These are phyloP conservation scores for Pyrrhoderma noxium DNA, from an alignment of 1,284 basidiomycete genomes.

Conservation along the genomic window DNA sequence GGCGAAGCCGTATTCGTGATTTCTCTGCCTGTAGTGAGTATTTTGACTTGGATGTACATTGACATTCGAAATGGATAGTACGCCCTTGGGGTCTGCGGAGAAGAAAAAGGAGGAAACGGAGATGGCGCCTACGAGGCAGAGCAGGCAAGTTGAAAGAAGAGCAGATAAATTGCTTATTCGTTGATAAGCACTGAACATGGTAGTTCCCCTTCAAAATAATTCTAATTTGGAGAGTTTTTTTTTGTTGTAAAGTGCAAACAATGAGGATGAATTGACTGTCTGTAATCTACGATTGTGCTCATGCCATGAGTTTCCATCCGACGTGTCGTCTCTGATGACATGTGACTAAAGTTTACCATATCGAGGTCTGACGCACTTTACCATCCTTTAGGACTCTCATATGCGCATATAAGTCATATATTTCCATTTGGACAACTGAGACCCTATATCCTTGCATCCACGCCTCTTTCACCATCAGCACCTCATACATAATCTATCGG, in stretches of 20 bases:
- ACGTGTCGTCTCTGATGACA: background rate
- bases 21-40: slow-evolving; percentile 45
- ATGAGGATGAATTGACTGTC: background rate
- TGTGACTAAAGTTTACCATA: background rate
- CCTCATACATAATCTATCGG: too few species aligned
- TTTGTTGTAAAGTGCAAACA: background rate
- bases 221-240: background rate
- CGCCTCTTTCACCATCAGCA: too few species aligned
- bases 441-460: too few species aligned
- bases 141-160: slow-evolving; percentile 70
- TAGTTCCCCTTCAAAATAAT: too few species aligned
- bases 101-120: slow-evolving; percentile 66
- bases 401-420: too few species aligned
- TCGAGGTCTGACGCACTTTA: background rate
- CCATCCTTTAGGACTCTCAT: too few species aligned
- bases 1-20: slow-evolving; percentile 68
- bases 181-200: slow-evolving; percentile 63
- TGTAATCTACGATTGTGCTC: too few species aligned
- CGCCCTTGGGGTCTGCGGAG: slow-evolving; percentile 49
- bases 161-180: slow-evolving; percentile 70
- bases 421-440: too few species aligned
- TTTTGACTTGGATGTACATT: slow-evolving; percentile 59
- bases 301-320: too few species aligned
- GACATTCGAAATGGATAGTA: slow-evolving; percentile 49
- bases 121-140: slow-evolving; percentile 68